These are phyloP conservation scores for Mycena alexandri DNA, from an alignment of 768 basidiomycete species.

Conservation along the genomic window DNA sequence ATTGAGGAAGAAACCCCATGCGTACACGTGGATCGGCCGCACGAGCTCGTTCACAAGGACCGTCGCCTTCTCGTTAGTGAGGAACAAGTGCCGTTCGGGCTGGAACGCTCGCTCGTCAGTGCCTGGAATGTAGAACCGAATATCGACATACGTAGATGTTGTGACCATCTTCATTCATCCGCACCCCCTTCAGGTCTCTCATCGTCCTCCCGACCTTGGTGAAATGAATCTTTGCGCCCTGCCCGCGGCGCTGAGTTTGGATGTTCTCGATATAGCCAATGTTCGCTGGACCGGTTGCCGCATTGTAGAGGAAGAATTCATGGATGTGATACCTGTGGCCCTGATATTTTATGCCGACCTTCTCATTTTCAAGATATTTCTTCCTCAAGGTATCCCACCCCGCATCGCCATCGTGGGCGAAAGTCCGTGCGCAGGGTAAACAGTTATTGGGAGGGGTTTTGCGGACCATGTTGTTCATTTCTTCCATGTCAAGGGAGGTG, in stretches of 20 bases:
- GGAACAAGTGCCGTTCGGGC: slow-evolving; percentile 67
- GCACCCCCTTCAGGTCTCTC: slow-evolving; percentile 46
- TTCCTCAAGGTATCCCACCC: slow-evolving; percentile 42
- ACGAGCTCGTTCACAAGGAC: slow-evolving; percentile 57
- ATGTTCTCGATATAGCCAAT: slow-evolving; percentile 67
- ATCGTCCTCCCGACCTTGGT: slow-evolving; percentile 67
- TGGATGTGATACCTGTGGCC: slow-evolving; percentile 68
- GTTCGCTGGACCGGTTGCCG: slow-evolving; percentile 62
- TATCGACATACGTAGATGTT: slow-evolving; percentile 20
- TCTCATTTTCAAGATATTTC: slow-evolving; percentile 43
- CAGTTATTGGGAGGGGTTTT: slow-evolving; percentile 66
- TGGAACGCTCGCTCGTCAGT: slow-evolving; percentile 41
- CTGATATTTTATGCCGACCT: slow-evolving; percentile 58
- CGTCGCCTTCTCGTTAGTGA: slow-evolving; percentile 60
- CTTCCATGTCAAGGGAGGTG: slow-evolving; percentile 52
- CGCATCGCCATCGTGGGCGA: slow-evolving; percentile 48
- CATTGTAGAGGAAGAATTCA: slow-evolving; percentile 69
- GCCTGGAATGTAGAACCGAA: not conserved
- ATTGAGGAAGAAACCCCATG: slow-evolving; percentile 62
- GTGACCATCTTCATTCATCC: slow-evolving; percentile 26
- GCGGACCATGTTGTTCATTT: slow-evolving; percentile 40
- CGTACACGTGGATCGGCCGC: slow-evolving; percentile 41
- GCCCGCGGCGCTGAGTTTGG: slow-evolving; percentile 36
- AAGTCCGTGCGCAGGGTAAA: slow-evolving; percentile 55
- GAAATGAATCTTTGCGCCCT: slow-evolving; percentile 46